Conservation (phyloP, 2,329 filamentous ascomycete species). For the Bisporella sp. region DNA sequence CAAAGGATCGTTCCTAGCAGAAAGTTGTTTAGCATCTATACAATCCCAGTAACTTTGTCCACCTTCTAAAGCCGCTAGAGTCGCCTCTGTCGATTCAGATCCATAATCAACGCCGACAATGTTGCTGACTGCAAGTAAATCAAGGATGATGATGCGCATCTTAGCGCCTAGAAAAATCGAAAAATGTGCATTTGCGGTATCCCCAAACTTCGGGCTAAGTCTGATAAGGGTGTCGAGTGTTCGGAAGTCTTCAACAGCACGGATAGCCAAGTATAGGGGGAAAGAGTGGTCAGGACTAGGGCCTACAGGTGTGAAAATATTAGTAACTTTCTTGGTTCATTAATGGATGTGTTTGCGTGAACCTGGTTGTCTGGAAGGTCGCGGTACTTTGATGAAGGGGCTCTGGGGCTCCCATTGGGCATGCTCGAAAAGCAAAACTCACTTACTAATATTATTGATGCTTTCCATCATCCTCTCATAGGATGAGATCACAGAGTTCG, state of each 20-base stretch:
- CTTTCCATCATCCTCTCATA: no score
- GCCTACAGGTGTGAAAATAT: no score
- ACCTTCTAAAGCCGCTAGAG: constrained; percentile 22
- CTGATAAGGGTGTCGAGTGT: constrained; percentile 41
- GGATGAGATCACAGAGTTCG: no score
- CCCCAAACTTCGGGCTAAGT: constrained; percentile 36
- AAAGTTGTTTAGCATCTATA: constrained; percentile 27
- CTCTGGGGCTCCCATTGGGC: no score
- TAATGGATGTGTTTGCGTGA: no score
- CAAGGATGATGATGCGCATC: constrained; percentile 29
- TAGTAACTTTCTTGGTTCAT: no score
- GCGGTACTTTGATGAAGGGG: no score
- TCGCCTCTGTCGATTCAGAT: constrained; percentile 27
- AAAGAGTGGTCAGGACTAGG: background rate
- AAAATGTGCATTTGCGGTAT: constrained; percentile 31
- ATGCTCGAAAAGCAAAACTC: no score
- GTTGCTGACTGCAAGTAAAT: constrained; percentile 24
- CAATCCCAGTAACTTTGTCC: constrained; percentile 26
- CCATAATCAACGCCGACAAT: constrained; percentile 26
- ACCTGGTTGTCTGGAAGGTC: no score
- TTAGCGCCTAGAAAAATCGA: constrained; percentile 26
- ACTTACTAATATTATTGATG: no score
- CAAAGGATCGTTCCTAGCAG: constrained; percentile 39
- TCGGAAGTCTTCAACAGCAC: constrained; percentile 36
- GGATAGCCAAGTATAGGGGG: constrained; percentile 38